Evolutionary conservation across 305 asterid species (phyloP).

Genomic region (Caryopteris hybrid): DNA sequence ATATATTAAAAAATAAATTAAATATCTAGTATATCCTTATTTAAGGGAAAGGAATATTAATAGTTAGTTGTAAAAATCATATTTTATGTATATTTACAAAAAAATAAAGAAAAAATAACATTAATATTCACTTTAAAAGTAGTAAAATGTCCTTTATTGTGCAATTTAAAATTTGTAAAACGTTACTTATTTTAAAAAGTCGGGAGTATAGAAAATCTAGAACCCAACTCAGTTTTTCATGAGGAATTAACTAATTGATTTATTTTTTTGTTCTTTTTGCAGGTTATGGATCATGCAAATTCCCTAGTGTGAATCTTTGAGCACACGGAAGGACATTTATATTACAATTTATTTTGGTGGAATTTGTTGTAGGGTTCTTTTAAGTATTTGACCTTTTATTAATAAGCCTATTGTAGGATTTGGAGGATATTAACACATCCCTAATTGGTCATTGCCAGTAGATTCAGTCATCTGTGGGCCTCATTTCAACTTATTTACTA

Average conservation of each 20-base stretch:
- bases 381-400: neutral
- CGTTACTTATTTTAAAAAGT: no score
- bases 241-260: neutral
- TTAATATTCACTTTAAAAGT: no score
- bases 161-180: no score
- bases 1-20: no score
- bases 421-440: neutral
- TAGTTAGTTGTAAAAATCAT: no score
- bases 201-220: no score
- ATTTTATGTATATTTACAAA: no score
- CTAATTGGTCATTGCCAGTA: neutral
- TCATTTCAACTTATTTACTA: neutral
- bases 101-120: no score
- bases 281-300: constrained; percentile 69
- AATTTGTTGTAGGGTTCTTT: neutral
- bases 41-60: no score
- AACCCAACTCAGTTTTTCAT: no score
- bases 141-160: no score
- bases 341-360: neutral
- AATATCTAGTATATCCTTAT: no score
- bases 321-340: neutral
- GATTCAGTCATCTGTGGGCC: neutral
- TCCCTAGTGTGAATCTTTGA: constrained; percentile 55
- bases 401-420: constrained; percentile 3
- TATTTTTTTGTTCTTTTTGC: neutral